These are phyloP conservation scores for Hypoxylon fragiforme DNA, from an alignment of 495 filamentous ascomycete species.

Conservation along the genomic window DNA sequence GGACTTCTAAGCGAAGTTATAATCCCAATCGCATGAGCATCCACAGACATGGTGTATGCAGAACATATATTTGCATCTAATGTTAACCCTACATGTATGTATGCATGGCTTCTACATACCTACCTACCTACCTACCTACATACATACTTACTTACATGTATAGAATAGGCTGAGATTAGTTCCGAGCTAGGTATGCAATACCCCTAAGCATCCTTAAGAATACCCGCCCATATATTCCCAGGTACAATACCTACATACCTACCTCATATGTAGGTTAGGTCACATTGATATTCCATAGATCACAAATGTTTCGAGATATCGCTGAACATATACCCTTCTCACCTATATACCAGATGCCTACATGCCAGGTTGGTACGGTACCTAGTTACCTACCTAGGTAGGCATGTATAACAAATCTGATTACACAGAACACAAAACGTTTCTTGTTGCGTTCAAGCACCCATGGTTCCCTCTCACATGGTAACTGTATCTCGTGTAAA, in stretches of 20 bases:
- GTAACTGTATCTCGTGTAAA: slow-evolving; percentile 30
- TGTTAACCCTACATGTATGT: no score
- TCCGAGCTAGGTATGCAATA: not conserved
- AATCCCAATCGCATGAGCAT: slow-evolving; percentile 4
- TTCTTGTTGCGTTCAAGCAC: no score
- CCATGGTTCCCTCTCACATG: slow-evolving; percentile 11
- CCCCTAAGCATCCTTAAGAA: not conserved
- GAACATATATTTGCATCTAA: not conserved
- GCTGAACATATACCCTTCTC: not conserved
- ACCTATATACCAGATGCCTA: no score
- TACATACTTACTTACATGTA: no score
- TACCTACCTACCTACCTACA: no score
- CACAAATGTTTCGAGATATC: not conserved
- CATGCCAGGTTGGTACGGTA: no score
- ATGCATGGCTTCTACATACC: no score
- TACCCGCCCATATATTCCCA: no score
- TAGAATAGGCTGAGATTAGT: no score
- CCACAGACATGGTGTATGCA: not conserved
- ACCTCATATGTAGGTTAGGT: not conserved
- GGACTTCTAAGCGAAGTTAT: slow-evolving; percentile 18
- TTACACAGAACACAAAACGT: not conserved
- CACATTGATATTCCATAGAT: not conserved
- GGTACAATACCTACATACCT: not conserved
- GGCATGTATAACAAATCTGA: not conserved
- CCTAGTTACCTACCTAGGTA: no score